Percentiles rank a stretch among this genome's conserved stretches.
Conservation (phyloP, 257 asterid species). For the Jacaranda copaia region DNA sequence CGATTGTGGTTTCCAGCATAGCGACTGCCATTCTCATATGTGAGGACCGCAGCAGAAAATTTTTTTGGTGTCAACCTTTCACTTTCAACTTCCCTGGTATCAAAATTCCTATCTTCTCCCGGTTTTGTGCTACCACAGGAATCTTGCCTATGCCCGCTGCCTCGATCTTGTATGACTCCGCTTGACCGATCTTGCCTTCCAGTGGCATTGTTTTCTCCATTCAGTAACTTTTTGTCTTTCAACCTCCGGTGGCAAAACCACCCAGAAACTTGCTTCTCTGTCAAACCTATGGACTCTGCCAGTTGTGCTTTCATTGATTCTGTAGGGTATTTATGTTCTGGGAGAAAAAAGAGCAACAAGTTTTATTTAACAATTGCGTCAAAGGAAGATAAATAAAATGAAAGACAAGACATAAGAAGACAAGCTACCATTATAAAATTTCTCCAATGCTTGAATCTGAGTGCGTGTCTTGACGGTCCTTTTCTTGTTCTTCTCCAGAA, state of each 20-base stretch:
- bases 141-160: slow-evolving; percentile 82
- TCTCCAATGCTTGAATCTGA: slow-evolving; percentile 82
- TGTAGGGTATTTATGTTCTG: slow-evolving; percentile 80
- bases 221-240: slow-evolving; percentile 66
- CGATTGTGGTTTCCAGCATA: slow-evolving; percentile 45
- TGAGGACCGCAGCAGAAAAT: slow-evolving; percentile 53
- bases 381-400: not conserved
- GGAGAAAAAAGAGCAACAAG: not conserved
- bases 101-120: slow-evolving; percentile 58
- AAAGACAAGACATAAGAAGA: slow-evolving; percentile 20
- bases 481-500: slow-evolving; percentile 68
- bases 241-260: slow-evolving; percentile 93
- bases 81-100: slow-evolving; percentile 76
- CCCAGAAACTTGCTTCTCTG: slow-evolving; percentile 86
- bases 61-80: slow-evolving; percentile 55
- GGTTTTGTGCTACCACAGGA: slow-evolving; percentile 90
- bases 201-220: slow-evolving; percentile 46
- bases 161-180: slow-evolving; percentile 70
- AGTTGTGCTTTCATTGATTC: slow-evolving; percentile 67
- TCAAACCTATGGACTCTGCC: slow-evolving; percentile 71
- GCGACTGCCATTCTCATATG: slow-evolving; percentile 54
- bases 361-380: slow-evolving; percentile 12
- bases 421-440: slow-evolving; percentile 67
- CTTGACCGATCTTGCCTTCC: slow-evolving; percentile 73
- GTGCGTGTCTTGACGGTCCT: slow-evolving; percentile 76